Conservation (phyloP, 1,284 basidiomycete species). For the Pseudozyma thailandica region DNA sequence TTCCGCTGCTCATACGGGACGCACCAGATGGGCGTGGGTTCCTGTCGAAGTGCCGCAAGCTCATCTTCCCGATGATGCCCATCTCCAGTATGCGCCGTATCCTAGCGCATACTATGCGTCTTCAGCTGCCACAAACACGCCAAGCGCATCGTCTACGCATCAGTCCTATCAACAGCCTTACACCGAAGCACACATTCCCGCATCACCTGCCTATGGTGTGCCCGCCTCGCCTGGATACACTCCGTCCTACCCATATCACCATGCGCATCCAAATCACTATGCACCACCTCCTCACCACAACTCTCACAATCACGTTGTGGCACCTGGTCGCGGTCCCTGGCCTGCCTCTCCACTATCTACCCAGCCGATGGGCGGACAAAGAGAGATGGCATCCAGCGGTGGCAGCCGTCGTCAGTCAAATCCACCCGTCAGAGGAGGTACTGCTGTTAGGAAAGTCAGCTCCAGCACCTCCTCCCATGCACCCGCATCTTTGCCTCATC, state of each 20-base stretch:
- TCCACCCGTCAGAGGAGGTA: slow-evolving; percentile 14
- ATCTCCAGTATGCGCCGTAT: slow-evolving; percentile 37
- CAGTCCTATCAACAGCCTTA: slow-evolving; percentile 20
- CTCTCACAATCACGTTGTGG: slow-evolving; percentile 10
- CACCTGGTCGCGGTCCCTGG: slow-evolving; percentile 11
- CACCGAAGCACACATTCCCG: slow-evolving; percentile 9
- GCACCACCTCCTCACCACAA: slow-evolving; percentile 16
- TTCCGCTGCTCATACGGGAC: slow-evolving; percentile 22
- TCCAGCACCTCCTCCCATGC: slow-evolving; percentile 31
- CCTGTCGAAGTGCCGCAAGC: slow-evolving; percentile 38
- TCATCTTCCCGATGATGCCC: slow-evolving; percentile 34
- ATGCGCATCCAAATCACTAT: slow-evolving; percentile 17
- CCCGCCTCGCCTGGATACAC: slow-evolving; percentile 19
- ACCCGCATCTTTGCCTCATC: slow-evolving; percentile 13
- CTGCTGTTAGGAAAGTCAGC: slow-evolving; percentile 11
- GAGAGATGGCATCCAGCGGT: slow-evolving; percentile 11
- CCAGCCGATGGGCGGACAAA: not conserved
- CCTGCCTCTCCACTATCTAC: slow-evolving; percentile 6
- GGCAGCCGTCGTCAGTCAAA: slow-evolving; percentile 23
- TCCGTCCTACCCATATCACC: slow-evolving; percentile 16
- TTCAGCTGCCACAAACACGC: slow-evolving; percentile 10
- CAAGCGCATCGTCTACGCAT: slow-evolving; percentile 14
- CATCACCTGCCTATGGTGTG: slow-evolving; percentile 10
- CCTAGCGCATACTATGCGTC: slow-evolving; percentile 17
- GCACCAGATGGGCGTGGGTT: slow-evolving; percentile 52